Percentiles rank a stretch among this genome's conserved stretches.
phyloP scores from a whole-genome alignment of 2,329 filamentous ascomycete species.

The Penicillium hesseltinei region DNA sequence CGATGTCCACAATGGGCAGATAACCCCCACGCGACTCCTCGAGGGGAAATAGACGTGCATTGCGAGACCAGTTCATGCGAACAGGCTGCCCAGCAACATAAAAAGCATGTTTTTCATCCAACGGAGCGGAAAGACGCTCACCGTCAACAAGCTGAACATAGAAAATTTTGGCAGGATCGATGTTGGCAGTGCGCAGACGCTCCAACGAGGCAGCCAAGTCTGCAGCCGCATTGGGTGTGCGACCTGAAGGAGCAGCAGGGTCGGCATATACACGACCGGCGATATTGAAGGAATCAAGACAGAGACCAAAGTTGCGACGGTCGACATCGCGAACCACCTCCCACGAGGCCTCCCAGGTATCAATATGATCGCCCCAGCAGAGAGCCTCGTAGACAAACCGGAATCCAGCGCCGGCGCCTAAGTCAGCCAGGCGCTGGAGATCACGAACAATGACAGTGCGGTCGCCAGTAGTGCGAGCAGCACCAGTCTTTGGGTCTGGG shows the following conservation, averaged over 20 bases:
- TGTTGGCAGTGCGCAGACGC: constrained; percentile 53
- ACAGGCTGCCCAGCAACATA: constrained; percentile 58
- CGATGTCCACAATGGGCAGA: constrained; percentile 62
- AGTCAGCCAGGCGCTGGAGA: constrained; percentile 59
- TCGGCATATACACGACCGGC: constrained; percentile 71
- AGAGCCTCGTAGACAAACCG: constrained; percentile 67
- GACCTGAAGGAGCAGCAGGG: constrained; percentile 54
- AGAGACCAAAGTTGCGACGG: constrained; percentile 73
- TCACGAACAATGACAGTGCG: constrained; percentile 23
- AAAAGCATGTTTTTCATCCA: constrained; percentile 47
- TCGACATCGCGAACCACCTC: constrained; percentile 64
- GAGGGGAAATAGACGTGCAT: constrained; percentile 68
- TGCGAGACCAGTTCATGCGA: constrained; percentile 75
- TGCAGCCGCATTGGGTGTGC: constrained; percentile 53
- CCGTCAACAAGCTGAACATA: constrained; percentile 75
- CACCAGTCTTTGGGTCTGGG: constrained; percentile 36
- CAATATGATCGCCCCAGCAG: constrained; percentile 66
- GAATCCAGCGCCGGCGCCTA: constrained; percentile 51
- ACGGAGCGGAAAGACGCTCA: constrained; percentile 58
- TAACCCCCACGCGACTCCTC: constrained; percentile 62
- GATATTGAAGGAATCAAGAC: constrained; percentile 77
- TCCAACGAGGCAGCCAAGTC: constrained; percentile 55
- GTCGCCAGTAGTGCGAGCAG: constrained; percentile 38
- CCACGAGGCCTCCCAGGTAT: constrained; percentile 73
- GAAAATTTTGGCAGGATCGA: constrained; percentile 64